A percentile compares a stretch with the other conserved stretches of the same genome.
Evolutionary conservation across 805 yeast genomes (phyloP).

Genomic region (Wickerhamiella azymoides): DNA sequence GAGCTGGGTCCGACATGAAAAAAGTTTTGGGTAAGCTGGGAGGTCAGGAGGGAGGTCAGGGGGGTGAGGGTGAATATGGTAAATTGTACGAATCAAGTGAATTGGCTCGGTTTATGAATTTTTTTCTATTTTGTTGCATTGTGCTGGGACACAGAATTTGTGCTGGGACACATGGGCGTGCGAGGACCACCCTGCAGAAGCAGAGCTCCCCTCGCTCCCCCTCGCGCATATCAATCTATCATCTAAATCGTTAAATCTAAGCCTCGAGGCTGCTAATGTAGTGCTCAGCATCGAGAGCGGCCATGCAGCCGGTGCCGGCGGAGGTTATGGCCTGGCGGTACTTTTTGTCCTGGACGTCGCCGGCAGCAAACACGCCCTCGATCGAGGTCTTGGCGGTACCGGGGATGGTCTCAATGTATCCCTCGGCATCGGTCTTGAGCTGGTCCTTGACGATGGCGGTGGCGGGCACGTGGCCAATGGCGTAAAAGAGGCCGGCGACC

Average conservation of each 20-base stretch:
- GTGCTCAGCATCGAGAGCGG: constrained; percentile 89
- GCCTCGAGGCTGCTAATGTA: constrained; percentile 46
- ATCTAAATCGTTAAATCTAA: background rate
- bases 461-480: constrained; percentile 96
- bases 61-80: background rate
- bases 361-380: constrained; percentile 93
- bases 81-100: background rate
- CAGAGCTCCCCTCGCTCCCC: background rate
- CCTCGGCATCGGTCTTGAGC: constrained; percentile 71
- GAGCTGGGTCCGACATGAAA: constrained; percentile 28
- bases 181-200: too few species aligned
- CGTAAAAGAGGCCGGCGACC: constrained; percentile 90
- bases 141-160: too few species aligned
- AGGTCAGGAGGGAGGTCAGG: background rate
- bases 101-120: too few species aligned
- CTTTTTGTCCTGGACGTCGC: constrained; percentile 94
- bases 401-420: constrained; percentile 80
- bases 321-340: constrained; percentile 99
- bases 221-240: too few species aligned
- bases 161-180: too few species aligned
- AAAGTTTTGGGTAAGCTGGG: background rate
- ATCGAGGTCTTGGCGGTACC: constrained; percentile 80
- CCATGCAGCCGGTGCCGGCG: constrained; percentile 99
- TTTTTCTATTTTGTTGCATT: too few species aligned
- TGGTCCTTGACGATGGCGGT: constrained; percentile 67